Conservation (phyloP, 75 land plant genomes). For the Sequoiadendron giganteum region DNA sequence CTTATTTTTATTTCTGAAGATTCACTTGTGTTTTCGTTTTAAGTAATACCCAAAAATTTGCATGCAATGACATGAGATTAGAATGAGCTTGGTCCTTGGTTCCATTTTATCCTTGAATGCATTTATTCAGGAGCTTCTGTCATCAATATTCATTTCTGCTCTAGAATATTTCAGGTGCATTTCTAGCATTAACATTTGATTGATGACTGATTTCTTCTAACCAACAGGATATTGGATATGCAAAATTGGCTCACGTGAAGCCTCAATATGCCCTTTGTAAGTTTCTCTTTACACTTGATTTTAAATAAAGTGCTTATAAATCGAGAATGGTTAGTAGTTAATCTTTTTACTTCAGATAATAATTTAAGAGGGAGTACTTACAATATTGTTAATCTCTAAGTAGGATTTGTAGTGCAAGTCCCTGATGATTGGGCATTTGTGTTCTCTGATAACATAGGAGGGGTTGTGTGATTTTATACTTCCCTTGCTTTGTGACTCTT, state of each 20-base stretch:
- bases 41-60: neutral
- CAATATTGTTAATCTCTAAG: no score
- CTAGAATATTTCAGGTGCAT: neutral
- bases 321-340: no score
- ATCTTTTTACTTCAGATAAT: neutral
- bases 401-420: neutral
- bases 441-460: no score
- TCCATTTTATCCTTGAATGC: neutral
- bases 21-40: neutral
- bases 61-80: neutral
- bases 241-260: constrained; percentile 67
- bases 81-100: neutral
- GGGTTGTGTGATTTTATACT: neutral
- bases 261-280: constrained; percentile 86
- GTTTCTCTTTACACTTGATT: constrained; percentile 16
- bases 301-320: neutral
- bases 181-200: neutral
- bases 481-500: constrained; percentile 31
- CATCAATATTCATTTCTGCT: neutral
- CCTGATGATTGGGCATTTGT: no score
- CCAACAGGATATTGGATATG: constrained; percentile 80
- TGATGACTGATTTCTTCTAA: neutral
- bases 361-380: neutral
- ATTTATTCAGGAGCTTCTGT: neutral
- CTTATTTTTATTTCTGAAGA: neutral